Conservation (phyloP, 768 basidiomycete genomes). For the Rickenella mellea region DNA sequence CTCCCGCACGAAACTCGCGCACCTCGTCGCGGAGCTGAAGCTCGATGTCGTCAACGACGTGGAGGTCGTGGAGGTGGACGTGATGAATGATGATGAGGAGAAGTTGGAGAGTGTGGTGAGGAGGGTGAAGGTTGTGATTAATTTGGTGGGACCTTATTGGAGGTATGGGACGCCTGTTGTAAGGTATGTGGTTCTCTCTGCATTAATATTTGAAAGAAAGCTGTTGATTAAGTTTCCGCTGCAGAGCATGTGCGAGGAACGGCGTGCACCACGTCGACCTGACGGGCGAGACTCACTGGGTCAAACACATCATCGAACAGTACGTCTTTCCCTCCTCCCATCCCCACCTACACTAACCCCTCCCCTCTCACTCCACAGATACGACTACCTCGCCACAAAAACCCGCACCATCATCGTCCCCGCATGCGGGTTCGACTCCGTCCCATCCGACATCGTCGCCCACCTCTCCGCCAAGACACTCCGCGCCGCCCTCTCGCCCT, state of each 20-base stretch:
- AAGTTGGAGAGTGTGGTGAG: slow-evolving; percentile 53
- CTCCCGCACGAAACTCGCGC: slow-evolving; percentile 50
- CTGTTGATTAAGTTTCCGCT: background rate
- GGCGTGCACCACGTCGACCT: slow-evolving; percentile 84
- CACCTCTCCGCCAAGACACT: slow-evolving; percentile 65
- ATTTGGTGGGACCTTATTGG: slow-evolving; percentile 70
- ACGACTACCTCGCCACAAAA: slow-evolving; percentile 61
- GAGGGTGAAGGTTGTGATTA: slow-evolving; percentile 61
- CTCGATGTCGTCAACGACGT: slow-evolving; percentile 38
- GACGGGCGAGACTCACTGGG: slow-evolving; percentile 64
- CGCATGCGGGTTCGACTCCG: slow-evolving; percentile 66
- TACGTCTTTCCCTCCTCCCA: slow-evolving; percentile 21
- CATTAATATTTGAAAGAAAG: no score
- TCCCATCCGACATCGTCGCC: slow-evolving; percentile 64
- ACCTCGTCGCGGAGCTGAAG: slow-evolving; percentile 35
- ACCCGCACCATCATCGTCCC: slow-evolving; percentile 72
- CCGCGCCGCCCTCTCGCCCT: slow-evolving; percentile 29
- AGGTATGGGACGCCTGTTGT: slow-evolving; percentile 64
- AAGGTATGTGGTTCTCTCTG: slow-evolving; percentile 36
- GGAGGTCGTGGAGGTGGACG: slow-evolving; percentile 44
- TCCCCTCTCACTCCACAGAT: slow-evolving; percentile 30
- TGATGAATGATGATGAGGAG: slow-evolving; percentile 38
- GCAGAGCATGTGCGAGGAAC: slow-evolving; percentile 60
- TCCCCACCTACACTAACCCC: slow-evolving; percentile 6
- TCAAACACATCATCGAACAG: slow-evolving; percentile 50